Base-by-base conservation (phyloP, 257 asterid genomes). In the Parsonsia alboflavescens region DNA sequence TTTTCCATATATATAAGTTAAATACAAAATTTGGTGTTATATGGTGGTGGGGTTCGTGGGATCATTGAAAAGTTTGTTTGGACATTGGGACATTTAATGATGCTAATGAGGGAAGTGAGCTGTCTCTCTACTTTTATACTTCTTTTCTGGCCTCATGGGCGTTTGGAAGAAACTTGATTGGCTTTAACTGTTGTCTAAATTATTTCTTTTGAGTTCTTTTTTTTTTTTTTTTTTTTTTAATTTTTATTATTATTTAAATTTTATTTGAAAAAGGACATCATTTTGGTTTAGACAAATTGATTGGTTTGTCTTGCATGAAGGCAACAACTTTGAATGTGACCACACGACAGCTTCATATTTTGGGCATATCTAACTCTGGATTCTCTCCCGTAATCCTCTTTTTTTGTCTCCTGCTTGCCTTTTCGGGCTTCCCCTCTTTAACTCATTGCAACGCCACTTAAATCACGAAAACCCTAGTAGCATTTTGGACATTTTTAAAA, bases 271-370 rank as follows among this genome's bases (percentile, higher is more conserved):
- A 74, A 63, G 64, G 74, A 69, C 64, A 78, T 68, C 54, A 80
- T 82, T 82, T 77, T 58, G 77, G 78, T 79, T 83, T 85, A 70
- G 89, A 83, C 84, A 83, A 81, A 82, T 80, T 77, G 85, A 85
- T 83, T 82, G 87, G 87, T 72, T 39, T 86, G 86, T 84, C 86
- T 83, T 83, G 88, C 90, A 84, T 81, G 89, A 83, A 80, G 85
- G 85, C 82, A 82, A 68, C 70, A 65, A 65, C 87, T 81, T 69
- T 80, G 89, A 79, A 74, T 78, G 87, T 82, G 92, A 86, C 86
- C 66, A 71, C 77, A 80, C 80, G 75, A 54, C 69, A 76, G 50
- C n/a, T 76, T 75, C 73, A 53, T 71, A 48, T 59, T 77, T 73
- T 65, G n/a, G 65, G 56, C 68, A 76, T 75, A 82, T 84, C 72